Base-by-base conservation (phyloP, 2,329 filamentous ascomycete species). In the Trichoderma breve region DNA sequence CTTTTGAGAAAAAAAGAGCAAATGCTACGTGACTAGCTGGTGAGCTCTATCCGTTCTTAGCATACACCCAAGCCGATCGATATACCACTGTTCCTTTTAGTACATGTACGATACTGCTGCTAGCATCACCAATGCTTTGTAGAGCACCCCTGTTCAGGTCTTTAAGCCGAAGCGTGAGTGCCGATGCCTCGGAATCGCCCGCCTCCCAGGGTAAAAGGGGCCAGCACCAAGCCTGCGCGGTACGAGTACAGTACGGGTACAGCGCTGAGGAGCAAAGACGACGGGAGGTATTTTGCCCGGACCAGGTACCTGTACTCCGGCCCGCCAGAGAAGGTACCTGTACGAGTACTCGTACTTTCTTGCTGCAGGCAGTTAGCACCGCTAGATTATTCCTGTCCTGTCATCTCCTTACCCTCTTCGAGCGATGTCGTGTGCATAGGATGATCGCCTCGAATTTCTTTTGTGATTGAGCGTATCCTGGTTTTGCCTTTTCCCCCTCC, bases 181-280 rank as follows among this genome's bases (percentile, higher is more conserved):
- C 71, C 66, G 66, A 60, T 72, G 62, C 58, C 66, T 72, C 71
- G 71, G 71, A 72, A 72, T 70, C 61, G 60, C 61, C 51, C 66
- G 70, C 15, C 53, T 18, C 28, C 71, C 39, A 72, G 43, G 60
- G 51, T 51, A 47, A 70, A 61, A 70, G 71, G 71, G 71, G 66
- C 66, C 66, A 64, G 64, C 65, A 53, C 47, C 47, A 53, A 8
- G 11, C 21, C 21, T 53, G 47, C 21, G 11, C 5, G 47, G 47
- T 24, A 24, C 47, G 39, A 43, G 39, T 43, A 43, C 15, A n/a
- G 43, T n/a, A 51, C 43, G 9, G 8, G 18, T 18, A 39, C 36
- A 39, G 43, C 9, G n/a, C 43, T 64, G 39, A 30, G 21, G 15
- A 55, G 43, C n/a, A 53, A 32, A 30, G 21, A 39, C 34, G 14